A percentile compares a stretch with the other conserved stretches of the same genome.
Evolutionary conservation across 2,329 filamentous ascomycete genomes (phyloP).

Genomic region (Conoideocrella luteorostrata): DNA sequence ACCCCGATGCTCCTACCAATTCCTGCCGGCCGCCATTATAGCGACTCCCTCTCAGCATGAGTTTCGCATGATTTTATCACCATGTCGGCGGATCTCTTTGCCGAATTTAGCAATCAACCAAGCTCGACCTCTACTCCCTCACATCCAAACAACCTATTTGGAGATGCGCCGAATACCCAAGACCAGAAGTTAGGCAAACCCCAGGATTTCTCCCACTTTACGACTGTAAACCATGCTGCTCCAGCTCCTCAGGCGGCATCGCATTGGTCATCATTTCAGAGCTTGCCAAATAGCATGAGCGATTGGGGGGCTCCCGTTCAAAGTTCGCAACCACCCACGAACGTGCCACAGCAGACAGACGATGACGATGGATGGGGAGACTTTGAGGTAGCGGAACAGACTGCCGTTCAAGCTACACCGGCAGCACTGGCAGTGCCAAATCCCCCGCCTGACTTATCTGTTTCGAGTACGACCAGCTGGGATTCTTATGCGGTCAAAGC

Average conservation of each 20-base stretch:
- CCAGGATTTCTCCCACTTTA: constrained; percentile 21
- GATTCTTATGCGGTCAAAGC: background rate
- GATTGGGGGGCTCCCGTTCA: constrained; percentile 11
- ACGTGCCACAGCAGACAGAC: constrained; percentile 22
- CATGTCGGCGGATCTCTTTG: constrained; percentile 63
- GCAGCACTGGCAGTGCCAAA: background rate
- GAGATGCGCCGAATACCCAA: constrained; percentile 11
- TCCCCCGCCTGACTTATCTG: background rate
- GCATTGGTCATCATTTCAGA: constrained; percentile 26
- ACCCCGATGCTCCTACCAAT: too few relatives aligned
- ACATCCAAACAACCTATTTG: constrained; percentile 8
- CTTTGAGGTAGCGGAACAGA: constrained; percentile 51
- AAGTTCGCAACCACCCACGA: constrained; percentile 1
- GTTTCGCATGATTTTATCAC: constrained; percentile 4
- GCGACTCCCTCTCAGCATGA: background rate
- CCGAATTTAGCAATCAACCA: constrained; percentile 51
- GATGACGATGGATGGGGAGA: constrained; percentile 63
- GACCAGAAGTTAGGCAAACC: constrained; percentile 1
- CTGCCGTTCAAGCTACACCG: background rate
- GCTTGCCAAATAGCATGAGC: constrained; percentile 14
- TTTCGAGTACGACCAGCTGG: background rate
- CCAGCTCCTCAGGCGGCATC: constrained; percentile 16
- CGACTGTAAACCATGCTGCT: constrained; percentile 11
- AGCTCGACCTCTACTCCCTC: constrained; percentile 21
- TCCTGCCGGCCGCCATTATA: background rate